phyloP scores from a whole-genome alignment of 257 asterid genomes.

The Solanum raphanifolium region DNA sequence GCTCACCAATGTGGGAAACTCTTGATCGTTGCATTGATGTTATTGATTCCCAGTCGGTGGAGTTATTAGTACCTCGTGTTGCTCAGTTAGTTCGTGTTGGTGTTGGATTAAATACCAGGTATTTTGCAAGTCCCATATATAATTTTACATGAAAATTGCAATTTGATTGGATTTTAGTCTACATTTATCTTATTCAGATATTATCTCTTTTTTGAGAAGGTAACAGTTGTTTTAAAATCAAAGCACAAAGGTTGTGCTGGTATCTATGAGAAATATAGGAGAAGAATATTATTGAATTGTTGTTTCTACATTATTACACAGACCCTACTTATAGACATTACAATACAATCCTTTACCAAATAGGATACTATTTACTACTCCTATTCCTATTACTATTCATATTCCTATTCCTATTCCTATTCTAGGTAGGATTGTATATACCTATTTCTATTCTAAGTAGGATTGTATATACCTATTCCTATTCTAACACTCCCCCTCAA shows the following conservation, averaged over 20 bases:
- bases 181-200: neutral
- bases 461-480: neutral
- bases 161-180: neutral
- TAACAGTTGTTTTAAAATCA: neutral
- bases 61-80: constrained; percentile 80
- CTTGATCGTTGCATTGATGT: constrained; percentile 89
- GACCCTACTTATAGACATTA: neutral
- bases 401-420: too few species aligned
- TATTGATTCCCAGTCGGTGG: constrained; percentile 72
- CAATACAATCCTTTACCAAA: neutral
- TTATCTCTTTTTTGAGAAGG: neutral
- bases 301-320: neutral
- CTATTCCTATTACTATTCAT: too few species aligned
- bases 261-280: neutral
- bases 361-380: neutral
- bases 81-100: constrained; percentile 75
- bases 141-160: neutral
- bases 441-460: neutral
- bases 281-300: neutral
- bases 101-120: constrained; percentile 96
- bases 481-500: too few species aligned
- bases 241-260: neutral
- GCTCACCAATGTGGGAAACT: constrained; percentile 99
- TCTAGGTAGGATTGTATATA: too few species aligned
- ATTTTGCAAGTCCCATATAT: neutral